Percentiles rank a stretch among this genome's conserved stretches.
These are phyloP conservation scores for Cryptosporidium viatorum DNA, from an alignment of 169 alveolate species.

Conservation along the genomic window DNA sequence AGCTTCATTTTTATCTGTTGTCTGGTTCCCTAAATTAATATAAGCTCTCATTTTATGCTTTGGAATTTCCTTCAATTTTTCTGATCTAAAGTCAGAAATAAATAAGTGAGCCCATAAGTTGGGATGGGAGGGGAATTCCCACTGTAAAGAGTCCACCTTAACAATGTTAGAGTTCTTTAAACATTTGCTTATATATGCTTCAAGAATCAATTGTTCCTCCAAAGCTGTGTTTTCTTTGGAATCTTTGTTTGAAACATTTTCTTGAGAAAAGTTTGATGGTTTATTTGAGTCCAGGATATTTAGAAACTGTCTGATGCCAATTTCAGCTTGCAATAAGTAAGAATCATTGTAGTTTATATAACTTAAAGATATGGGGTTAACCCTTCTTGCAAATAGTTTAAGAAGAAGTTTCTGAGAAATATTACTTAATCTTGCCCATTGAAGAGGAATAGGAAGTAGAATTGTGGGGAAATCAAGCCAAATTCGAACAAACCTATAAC, in stretches of 20 bases:
- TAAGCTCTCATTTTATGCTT: not conserved
- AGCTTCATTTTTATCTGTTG: not conserved
- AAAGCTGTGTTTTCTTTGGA: not conserved
- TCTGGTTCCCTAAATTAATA: not conserved
- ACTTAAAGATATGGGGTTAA: slow-evolving; percentile 15
- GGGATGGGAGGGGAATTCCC: slow-evolving; percentile 73
- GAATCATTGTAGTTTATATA: slow-evolving; percentile 49
- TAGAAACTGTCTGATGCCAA: slow-evolving; percentile 55
- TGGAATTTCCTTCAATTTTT: not conserved
- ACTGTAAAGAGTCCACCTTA: slow-evolving; percentile 25
- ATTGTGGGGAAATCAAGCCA: slow-evolving; percentile 69
- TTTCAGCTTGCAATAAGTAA: slow-evolving; percentile 57
- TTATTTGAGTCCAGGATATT: not conserved
- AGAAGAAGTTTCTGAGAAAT: slow-evolving; percentile 26
- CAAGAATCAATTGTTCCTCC: slow-evolving; percentile 29
- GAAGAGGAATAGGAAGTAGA: slow-evolving; percentile 64
- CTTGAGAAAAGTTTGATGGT: slow-evolving; percentile 4
- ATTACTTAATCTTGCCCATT: slow-evolving; percentile 50
- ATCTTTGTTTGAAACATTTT: not conserved
- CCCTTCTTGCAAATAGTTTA: slow-evolving; percentile 25
- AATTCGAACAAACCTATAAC: slow-evolving; percentile 52
- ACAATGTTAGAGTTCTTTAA: slow-evolving; percentile 34
- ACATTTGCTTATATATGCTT: slow-evolving; percentile 59
- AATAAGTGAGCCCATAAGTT: slow-evolving; percentile 59
- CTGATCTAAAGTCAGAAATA: not conserved